A percentile compares a stretch with the other conserved stretches of the same genome.
Evolutionary conservation across 345 rosid species (phyloP).

Genomic region (Psidium friedrichsthalianum): DNA sequence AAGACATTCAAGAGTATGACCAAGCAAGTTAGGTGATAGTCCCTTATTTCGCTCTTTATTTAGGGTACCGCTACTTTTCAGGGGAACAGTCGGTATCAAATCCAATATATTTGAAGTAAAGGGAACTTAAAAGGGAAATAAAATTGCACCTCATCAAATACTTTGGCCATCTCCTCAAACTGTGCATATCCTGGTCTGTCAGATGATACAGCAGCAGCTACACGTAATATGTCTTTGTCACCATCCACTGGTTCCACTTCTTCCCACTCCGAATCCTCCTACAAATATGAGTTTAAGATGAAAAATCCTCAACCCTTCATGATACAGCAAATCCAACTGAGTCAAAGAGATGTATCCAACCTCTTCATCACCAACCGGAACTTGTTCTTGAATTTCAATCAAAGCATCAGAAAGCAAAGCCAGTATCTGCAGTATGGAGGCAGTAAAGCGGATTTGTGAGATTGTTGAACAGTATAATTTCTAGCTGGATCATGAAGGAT

Average conservation of each 20-base stretch:
- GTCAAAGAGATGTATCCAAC: conserved; percentile 11
- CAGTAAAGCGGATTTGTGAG: background rate
- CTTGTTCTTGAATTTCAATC: conserved; percentile 83
- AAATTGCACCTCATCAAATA: conserved; percentile 38
- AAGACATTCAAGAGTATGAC: background rate
- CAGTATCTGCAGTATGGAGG: conserved; percentile 40
- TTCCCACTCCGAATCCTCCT: conserved; percentile 86
- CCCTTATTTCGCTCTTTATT: background rate
- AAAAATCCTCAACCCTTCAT: background rate
- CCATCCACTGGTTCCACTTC: conserved; percentile 48
- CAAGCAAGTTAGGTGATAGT: background rate
- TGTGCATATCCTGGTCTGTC: conserved; percentile 61
- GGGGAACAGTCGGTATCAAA: background rate
- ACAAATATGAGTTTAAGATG: background rate
- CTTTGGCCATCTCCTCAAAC: conserved; percentile 72
- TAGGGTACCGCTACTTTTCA: background rate
- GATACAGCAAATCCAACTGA: background rate
- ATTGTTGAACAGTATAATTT: background rate
- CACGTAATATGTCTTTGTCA: conserved; percentile 33
- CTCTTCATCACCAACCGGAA: conserved; percentile 46
- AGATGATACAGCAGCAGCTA: conserved; percentile 30
- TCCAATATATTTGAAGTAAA: background rate
- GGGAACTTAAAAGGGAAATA: background rate
- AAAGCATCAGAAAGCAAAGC: conserved; percentile 66
- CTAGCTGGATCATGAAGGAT: background rate